Evolutionary conservation across 257 asterid species (phyloP), one percentile per base, ranked within the genome.

Genomic region (Nicotiana undulata): DNA sequence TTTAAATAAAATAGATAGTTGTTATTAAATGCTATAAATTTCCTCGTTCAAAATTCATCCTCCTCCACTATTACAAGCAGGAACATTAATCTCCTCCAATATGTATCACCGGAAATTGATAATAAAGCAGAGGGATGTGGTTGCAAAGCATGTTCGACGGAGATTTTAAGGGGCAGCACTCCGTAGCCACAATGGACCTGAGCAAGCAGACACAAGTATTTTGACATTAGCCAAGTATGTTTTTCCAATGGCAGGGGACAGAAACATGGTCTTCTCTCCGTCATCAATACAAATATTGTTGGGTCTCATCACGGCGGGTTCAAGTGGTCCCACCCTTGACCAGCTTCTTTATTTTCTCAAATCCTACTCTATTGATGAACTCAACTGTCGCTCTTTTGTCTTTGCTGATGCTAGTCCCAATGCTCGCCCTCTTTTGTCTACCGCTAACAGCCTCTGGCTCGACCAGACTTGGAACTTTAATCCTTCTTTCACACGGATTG

Each of bases 211-310:
- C 44, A 37, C 9, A 37, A 37, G 9, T 37, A 37, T 37, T 37
- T 31, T 82, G 6, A 31, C 79, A 0, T 53, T 88, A 9, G 72
- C 88, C 5, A 86, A 78, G 22, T 80, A 55, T 61, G 46, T 88
- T 16, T 51, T 86, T 52, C 58, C 84, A 2, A 18, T 77, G 3
- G 85, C 83, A 56, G 75, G 58, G 56, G 58, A 58, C 6, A 0
- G 58, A 55, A 88, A 88, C 81, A 31, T 51, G 49, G 85, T 88
- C 18, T 82, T 88, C 88, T 88, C 91, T 2, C 89, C 88, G 16
- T 68, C 81, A 18, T 84, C 91, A 9, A 82, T 88, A 64, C 86
- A 88, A 7, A 82, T 84, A 7, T 55, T 88, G 3, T 58, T 88
- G 80, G 89, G 86, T 75, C 67, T 86, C 52, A 82, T 88, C 4